Evolutionary conservation across 768 basidiomycete species (phyloP).

Genomic region (Boletellus emodensis): DNA sequence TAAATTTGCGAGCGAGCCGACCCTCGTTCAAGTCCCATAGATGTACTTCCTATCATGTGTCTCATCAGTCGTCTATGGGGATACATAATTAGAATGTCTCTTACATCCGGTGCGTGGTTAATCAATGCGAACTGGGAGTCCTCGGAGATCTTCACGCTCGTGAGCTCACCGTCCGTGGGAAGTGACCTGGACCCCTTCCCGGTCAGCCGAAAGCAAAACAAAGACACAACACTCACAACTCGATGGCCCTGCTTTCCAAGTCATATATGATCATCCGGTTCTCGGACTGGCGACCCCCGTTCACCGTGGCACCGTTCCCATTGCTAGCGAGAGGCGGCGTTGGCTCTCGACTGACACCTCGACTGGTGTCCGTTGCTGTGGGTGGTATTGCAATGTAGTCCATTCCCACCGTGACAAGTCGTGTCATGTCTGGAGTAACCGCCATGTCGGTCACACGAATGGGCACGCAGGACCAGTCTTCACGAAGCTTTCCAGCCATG

Average conservation of each 20-base stretch:
- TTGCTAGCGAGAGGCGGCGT: conserved; percentile 29
- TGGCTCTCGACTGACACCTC: conserved; percentile 34
- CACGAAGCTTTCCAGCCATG: conserved; percentile 64
- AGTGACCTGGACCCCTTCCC: conserved; percentile 45
- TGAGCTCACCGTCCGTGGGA: conserved; percentile 72
- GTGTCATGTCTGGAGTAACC: conserved; percentile 78
- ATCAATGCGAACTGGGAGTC: conserved; percentile 87
- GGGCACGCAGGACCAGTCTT: conserved; percentile 63
- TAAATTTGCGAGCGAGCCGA: conserved; percentile 72
- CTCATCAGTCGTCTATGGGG: conserved; percentile 6
- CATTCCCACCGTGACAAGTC: conserved; percentile 84
- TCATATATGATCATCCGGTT: conserved; percentile 77
- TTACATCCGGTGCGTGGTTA: conserved; percentile 83
- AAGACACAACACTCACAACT: conserved; percentile 52
- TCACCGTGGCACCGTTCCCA: conserved; percentile 33
- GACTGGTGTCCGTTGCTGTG: conserved; percentile 15
- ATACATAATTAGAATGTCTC: conserved; percentile 21
- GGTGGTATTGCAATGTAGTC: conserved; percentile 33
- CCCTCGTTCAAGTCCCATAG: conserved; percentile 76
- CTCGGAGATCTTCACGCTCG: conserved; percentile 80
- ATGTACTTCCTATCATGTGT: conserved; percentile 69
- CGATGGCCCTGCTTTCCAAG: conserved; percentile 59
- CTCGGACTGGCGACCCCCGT: conserved; percentile 38
- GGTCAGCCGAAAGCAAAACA: conserved; percentile 6
- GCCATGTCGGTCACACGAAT: conserved; percentile 87